phyloP scores from a whole-genome alignment of 257 asterid genomes.

The Cordia subcordata region DNA sequence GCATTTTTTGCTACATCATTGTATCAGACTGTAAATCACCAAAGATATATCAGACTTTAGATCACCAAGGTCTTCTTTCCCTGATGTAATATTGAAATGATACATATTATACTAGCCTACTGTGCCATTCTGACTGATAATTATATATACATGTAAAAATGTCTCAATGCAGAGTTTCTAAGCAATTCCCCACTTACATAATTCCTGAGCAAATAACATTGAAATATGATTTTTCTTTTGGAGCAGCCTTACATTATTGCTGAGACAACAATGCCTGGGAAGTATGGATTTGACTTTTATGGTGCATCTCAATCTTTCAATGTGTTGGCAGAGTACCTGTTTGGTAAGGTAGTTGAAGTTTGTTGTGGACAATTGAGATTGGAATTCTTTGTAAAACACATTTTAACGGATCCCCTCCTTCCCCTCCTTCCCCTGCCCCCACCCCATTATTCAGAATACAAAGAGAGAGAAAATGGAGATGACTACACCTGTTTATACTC shows the following conservation, averaged over 20 bases:
- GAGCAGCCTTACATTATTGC: slow-evolving; percentile 69
- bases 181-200: no score
- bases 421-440: no score
- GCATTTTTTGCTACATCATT: no score
- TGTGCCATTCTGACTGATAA: no score
- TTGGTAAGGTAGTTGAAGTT: slow-evolving; percentile 80
- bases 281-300: slow-evolving; percentile 63
- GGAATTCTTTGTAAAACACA: not conserved
- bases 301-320: slow-evolving; percentile 84
- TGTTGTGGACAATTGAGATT: not conserved
- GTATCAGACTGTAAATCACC: not conserved
- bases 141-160: no score
- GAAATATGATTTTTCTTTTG: not conserved
- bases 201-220: not conserved
- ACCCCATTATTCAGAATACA: slow-evolving; percentile 42
- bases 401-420: not conserved
- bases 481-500: slow-evolving; percentile 83
- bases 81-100: not conserved
- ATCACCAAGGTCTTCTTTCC: not conserved
- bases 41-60: not conserved
- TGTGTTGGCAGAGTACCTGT: slow-evolving; percentile 76
- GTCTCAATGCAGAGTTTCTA: no score
- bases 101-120: no score
- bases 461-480: slow-evolving; percentile 69
- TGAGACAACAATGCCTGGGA: slow-evolving; percentile 89